Evolutionary conservation across 345 rosid genomes (phyloP).

Genomic region (Arabis hirsuta): DNA sequence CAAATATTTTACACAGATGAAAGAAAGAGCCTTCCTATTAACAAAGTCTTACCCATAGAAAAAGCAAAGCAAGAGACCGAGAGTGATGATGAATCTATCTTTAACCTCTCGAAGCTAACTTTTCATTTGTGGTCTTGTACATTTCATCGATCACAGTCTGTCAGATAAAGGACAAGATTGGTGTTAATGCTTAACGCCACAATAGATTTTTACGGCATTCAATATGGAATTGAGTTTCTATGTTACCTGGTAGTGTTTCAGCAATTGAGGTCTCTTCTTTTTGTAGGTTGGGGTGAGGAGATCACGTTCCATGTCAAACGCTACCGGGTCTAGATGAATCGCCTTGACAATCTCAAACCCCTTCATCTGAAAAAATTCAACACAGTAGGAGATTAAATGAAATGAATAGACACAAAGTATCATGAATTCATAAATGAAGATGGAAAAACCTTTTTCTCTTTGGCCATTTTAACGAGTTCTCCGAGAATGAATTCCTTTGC

Average conservation of each 20-base stretch:
- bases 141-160: conserved; percentile 45
- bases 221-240: not conserved
- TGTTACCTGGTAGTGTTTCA: conserved; percentile 75
- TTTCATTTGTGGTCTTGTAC: conserved; percentile 41
- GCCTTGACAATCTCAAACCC: conserved; percentile 79
- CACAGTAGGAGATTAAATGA: not conserved
- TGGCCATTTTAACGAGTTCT: conserved; percentile 67
- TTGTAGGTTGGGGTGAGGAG: conserved; percentile 89
- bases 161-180: not conserved
- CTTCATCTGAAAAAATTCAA: conserved; percentile 60
- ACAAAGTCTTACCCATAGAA: conserved; percentile 19
- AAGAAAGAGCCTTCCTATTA: not conserved
- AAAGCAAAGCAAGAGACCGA: conserved; percentile 7
- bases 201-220: not conserved
- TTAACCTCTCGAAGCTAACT: conserved; percentile 31
- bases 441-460: conserved; percentile 67
- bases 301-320: conserved; percentile 77
- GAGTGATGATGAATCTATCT: conserved; percentile 8
- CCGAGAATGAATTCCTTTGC: conserved; percentile 66
- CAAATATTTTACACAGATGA: conserved; percentile 36
- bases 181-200: not conserved
- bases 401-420: not conserved
- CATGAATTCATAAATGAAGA: not conserved
- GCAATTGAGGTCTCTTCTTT: conserved; percentile 88
- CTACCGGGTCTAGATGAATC: conserved; percentile 78